Evolutionary conservation across 2,329 filamentous ascomycete genomes (phyloP).

Genomic region (Saccharata proteae): DNA sequence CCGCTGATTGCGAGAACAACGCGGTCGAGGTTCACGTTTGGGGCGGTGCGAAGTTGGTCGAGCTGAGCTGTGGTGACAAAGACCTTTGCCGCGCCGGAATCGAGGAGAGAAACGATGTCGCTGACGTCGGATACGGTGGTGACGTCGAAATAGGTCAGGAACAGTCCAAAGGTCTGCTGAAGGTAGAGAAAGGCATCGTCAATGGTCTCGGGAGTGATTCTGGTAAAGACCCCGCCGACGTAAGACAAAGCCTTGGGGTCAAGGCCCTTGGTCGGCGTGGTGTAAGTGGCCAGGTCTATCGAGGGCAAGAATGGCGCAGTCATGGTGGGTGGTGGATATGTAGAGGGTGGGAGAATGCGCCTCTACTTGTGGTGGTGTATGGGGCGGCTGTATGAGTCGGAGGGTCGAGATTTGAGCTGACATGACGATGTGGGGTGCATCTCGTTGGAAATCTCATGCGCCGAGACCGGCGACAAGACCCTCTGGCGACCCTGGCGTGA

Average conservation of each 20-base stretch:
- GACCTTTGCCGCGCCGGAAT: slow-evolving; percentile 72
- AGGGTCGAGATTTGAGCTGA: too few relatives aligned
- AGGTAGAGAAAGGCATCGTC: slow-evolving; percentile 41
- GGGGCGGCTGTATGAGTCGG: too few relatives aligned
- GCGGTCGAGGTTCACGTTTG: slow-evolving; percentile 42
- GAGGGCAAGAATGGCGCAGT: slow-evolving; percentile 35
- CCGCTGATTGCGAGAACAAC: slow-evolving; percentile 43
- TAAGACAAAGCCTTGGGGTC: slow-evolving; percentile 41
- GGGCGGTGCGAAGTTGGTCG: slow-evolving; percentile 37
- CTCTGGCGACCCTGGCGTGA: too few relatives aligned
- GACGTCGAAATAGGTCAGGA: slow-evolving; percentile 63
- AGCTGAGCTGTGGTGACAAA: slow-evolving; percentile 67
- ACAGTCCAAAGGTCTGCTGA: slow-evolving; percentile 41
- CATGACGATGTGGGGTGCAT: too few relatives aligned
- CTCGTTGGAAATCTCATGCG: too few relatives aligned
- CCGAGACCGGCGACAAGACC: too few relatives aligned
- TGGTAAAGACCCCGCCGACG: slow-evolving; percentile 45
- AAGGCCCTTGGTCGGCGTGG: slow-evolving; percentile 37
- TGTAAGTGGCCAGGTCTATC: slow-evolving; percentile 34
- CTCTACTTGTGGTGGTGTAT: too few relatives aligned
- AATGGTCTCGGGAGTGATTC: slow-evolving; percentile 36
- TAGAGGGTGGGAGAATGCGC: too few relatives aligned
- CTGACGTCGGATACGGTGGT: slow-evolving; percentile 55
- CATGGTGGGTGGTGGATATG: too few relatives aligned
- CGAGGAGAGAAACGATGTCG: slow-evolving; percentile 68